A percentile compares a stretch with the other conserved stretches of the same genome.
Evolutionary conservation across 2,329 filamentous ascomycete genomes (phyloP).

Genomic region (Ascochyta viciae-villosae): DNA sequence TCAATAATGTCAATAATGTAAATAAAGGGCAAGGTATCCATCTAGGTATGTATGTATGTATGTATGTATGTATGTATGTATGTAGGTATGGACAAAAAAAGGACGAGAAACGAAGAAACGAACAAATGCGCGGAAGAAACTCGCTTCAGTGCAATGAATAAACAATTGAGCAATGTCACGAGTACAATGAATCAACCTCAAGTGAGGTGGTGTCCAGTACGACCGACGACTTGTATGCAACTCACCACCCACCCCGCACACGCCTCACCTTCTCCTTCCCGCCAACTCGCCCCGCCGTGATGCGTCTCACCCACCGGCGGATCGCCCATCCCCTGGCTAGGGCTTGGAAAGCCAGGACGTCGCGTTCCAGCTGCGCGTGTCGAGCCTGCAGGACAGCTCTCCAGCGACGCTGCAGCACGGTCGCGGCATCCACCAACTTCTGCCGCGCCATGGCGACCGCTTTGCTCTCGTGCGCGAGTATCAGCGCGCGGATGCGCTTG

Average conservation of each 20-base stretch:
- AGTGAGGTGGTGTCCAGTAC: too few species aligned
- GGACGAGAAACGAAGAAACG: too few species aligned
- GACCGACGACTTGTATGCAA: too few species aligned
- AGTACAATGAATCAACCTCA: too few species aligned
- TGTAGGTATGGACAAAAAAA: too few species aligned
- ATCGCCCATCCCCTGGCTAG: constrained; percentile 52
- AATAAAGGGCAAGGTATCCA: too few species aligned
- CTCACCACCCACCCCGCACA: constrained; percentile 47
- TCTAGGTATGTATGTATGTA: too few species aligned
- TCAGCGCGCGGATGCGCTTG: constrained; percentile 49
- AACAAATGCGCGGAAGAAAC: too few species aligned
- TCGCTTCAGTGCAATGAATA: too few species aligned
- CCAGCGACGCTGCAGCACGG: constrained; percentile 56
- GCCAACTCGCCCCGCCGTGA: constrained; percentile 36
- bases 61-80: too few species aligned
- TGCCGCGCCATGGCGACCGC: constrained; percentile 55
- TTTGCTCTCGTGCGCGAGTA: constrained; percentile 56
- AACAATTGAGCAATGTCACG: too few species aligned
- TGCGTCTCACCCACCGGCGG: constrained; percentile 39
- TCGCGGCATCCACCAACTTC: constrained; percentile 50
- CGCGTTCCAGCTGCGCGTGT: constrained; percentile 44
- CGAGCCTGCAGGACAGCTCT: constrained; percentile 47
- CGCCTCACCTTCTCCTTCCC: constrained; percentile 46
- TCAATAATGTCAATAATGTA: too few species aligned
- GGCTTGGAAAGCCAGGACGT: constrained; percentile 53